Evolutionary conservation across 208 protist genomes (phyloP).

Genomic region (Sergeia podlipaevii): DNA sequence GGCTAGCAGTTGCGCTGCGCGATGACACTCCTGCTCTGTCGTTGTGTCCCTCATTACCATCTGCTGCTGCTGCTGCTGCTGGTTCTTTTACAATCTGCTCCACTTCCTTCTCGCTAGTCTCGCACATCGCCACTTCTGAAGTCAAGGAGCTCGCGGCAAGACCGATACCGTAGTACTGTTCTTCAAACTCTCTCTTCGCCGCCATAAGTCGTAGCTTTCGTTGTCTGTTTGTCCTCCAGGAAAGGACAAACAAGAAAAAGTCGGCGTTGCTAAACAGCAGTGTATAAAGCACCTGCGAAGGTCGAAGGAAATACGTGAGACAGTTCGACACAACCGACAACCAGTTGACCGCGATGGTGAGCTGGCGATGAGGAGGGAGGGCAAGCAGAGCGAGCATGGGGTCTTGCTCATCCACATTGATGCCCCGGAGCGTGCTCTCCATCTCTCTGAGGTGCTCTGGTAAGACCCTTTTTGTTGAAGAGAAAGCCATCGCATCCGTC

Average conservation of each 20-base stretch:
- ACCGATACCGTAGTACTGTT: too few species aligned
- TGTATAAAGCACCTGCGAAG: slow-evolving; percentile 59
- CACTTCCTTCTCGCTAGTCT: too few species aligned
- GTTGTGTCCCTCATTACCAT: too few species aligned
- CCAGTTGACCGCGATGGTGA: slow-evolving; percentile 31
- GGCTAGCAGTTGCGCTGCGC: too few species aligned
- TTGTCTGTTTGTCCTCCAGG: not conserved
- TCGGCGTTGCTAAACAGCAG: slow-evolving; percentile 48
- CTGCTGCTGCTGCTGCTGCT: slow-evolving; percentile 9
- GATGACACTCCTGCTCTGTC: too few species aligned
- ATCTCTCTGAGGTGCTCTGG: not conserved
- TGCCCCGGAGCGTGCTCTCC: not conserved
- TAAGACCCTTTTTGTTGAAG: not conserved
- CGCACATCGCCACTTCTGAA: too few species aligned
- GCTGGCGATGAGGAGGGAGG: slow-evolving; percentile 19
- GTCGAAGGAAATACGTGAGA: slow-evolving; percentile 49
- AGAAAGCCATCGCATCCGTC: not conserved
- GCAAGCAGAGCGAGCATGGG: slow-evolving; percentile 24
- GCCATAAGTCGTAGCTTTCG: not conserved
- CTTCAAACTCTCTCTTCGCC: too few species aligned
- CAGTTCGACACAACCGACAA: slow-evolving; percentile 53
- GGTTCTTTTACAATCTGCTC: slow-evolving; percentile 7
- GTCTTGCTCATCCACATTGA: slow-evolving; percentile 5
- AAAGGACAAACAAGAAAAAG: slow-evolving; percentile 31
- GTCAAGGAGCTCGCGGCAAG: too few species aligned